These are phyloP conservation scores for Fusarium foetens DNA, from an alignment of 2,329 filamentous ascomycete genomes.

Conservation along the genomic window DNA sequence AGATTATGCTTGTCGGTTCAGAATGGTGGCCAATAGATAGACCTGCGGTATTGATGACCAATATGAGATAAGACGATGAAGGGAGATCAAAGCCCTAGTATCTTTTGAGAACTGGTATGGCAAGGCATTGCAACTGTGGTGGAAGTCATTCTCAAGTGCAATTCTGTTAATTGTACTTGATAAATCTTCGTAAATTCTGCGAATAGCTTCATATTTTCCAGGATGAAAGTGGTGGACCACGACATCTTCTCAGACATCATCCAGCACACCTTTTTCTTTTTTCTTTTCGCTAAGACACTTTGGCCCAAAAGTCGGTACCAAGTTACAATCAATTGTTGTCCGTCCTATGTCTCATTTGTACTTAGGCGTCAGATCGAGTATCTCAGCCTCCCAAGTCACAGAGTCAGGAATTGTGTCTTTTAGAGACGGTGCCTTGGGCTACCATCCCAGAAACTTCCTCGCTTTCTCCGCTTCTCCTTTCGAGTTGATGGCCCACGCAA, in stretches of 20 bases:
- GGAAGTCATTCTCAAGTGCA: too few relatives aligned
- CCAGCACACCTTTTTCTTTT: neutral
- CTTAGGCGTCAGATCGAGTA: constrained; percentile 48
- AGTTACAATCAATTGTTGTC: neutral
- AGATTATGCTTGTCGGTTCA: neutral
- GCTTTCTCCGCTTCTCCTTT: constrained; percentile 56
- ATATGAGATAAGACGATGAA: neutral
- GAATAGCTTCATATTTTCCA: neutral
- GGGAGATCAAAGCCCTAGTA: neutral
- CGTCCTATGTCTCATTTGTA: constrained; percentile 19
- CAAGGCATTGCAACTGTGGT: neutral
- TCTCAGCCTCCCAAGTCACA: constrained; percentile 53
- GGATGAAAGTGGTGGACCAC: neutral
- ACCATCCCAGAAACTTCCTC: constrained; percentile 59
- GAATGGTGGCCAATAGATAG: neutral
- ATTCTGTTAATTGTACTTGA: fast-evolving
- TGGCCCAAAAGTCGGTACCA: too few relatives aligned
- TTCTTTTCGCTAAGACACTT: neutral
- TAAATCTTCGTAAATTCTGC: neutral
- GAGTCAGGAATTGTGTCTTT: constrained; percentile 53
- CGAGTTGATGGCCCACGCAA: constrained; percentile 55
- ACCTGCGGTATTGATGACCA: neutral
- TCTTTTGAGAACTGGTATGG: neutral
- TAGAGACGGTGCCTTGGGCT: constrained; percentile 50
- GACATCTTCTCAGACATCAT: neutral